Percentiles rank a stretch among this genome's conserved stretches.
These are phyloP conservation scores for Vairimorpha apis DNA, from an alignment of 371 early-diverging fungal genomes.

Conservation along the genomic window DNA sequence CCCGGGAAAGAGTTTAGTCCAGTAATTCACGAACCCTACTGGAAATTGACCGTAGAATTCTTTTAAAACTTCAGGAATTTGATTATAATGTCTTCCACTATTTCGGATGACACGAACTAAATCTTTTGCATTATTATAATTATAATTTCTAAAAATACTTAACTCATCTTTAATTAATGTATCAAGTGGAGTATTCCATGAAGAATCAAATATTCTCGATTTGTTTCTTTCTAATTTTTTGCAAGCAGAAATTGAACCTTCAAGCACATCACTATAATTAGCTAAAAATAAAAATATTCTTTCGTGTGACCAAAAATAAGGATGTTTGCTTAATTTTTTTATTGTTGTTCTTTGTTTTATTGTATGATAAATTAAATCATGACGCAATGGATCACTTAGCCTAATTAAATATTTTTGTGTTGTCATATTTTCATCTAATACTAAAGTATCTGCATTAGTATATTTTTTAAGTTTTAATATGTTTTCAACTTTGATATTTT, in stretches of 20 bases:
- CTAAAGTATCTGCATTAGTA: background rate
- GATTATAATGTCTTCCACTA: slow-evolving; percentile 58
- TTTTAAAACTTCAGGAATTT: slow-evolving; percentile 26
- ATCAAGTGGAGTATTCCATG: slow-evolving; percentile 44
- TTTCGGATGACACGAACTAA: slow-evolving; percentile 54
- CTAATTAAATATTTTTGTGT: background rate
- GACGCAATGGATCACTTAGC: background rate
- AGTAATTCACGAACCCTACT: slow-evolving; percentile 34
- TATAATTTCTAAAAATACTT: slow-evolving; percentile 34
- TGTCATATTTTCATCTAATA: slow-evolving; percentile 20
- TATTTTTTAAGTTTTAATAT: background rate
- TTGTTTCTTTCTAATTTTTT: slow-evolving; percentile 22
- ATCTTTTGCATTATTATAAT: slow-evolving; percentile 40
- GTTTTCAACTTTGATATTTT: background rate
- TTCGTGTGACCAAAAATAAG: slow-evolving; percentile 49
- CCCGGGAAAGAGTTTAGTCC: slow-evolving; percentile 3
- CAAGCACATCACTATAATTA: slow-evolving; percentile 52
- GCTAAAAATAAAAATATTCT: slow-evolving; percentile 50
- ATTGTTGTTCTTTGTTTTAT: slow-evolving; percentile 8
- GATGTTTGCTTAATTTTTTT: slow-evolving; percentile 30
- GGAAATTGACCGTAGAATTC: slow-evolving; percentile 28
- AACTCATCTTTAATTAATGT: slow-evolving; percentile 16
- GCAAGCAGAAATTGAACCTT: slow-evolving; percentile 12
- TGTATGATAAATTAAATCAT: slow-evolving; percentile 40
- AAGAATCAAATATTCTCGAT: slow-evolving; percentile 14